Evolutionary conservation across 139 green algal genomes (phyloP), one percentile per base, ranked within the genome.

Genomic region (Chlamydomonas asymmetrica): DNA sequence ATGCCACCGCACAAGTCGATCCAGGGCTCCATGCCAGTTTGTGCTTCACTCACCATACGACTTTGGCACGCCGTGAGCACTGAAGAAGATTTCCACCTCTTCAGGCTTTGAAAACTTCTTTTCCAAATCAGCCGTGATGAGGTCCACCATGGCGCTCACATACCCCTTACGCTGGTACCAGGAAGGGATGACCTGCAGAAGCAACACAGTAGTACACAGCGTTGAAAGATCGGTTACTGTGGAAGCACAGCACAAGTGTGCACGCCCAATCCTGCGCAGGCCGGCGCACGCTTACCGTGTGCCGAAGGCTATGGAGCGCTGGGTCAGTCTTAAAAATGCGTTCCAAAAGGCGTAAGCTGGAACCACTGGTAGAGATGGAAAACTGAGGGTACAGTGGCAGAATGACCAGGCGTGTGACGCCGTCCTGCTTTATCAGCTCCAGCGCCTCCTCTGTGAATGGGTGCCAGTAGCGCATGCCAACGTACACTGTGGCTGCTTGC

Each of bases 381-480:
- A 99, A 99, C 80, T 98, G 94, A 1, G 94, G 94, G 80, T 98
- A 98, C 40, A 99, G 85, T 32, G 95, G 95, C 52, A 99, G 83
- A 39, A 99, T 94, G 48, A 99, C 93, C 31, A 98, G 85, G 16
- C 67, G 71, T 7, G 60, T 93, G 43, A 98, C 87, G 40, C 88
- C 78, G 75, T 98, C 95, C 3, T 38, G 20, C 82, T 98, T 98
- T 48, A 98, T 94, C 78, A 88, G 74, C 72, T 92, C 86, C 49
- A 98, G 83, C 4, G 94, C 94, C 71, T 98, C 94, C 83, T 98
- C 94, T 9, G 95, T 99, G 88, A 97, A 99, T 4, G 97, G 97
- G 52, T 97, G 91, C 97, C 97, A 99, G 83, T 99, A 99, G 39
- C 97, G 90, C 97, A 99, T 99, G 63, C 90, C 97, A 22, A 99